Conservation (phyloP, 768 basidiomycete genomes). For the Panaeolus papilionaceus region DNA sequence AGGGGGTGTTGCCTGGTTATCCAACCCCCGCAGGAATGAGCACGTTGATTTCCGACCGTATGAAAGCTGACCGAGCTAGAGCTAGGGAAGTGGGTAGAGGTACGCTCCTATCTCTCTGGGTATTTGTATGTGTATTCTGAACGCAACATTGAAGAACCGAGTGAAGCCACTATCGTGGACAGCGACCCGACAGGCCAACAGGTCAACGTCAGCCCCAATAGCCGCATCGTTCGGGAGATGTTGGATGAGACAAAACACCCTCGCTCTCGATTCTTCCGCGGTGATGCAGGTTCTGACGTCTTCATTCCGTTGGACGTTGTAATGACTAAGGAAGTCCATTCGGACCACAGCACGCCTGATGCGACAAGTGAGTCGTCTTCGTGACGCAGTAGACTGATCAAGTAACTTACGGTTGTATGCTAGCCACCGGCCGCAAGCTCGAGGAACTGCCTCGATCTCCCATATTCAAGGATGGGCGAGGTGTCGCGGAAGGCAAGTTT, state of each 20-base stretch:
- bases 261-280: neutral
- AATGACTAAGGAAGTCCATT: neutral
- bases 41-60: constrained; percentile 27
- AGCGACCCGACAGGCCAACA: neutral
- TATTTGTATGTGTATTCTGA: no score
- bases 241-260: constrained; percentile 1
- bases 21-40: constrained; percentile 26
- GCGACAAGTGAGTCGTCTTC: neutral
- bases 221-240: constrained; percentile 1
- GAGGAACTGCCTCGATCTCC: constrained; percentile 22
- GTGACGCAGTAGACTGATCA: neutral
- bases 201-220: neutral
- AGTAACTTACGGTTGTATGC: no score
- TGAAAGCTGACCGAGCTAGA: constrained; percentile 27
- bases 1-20: constrained; percentile 29
- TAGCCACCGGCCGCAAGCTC: constrained; percentile 12
- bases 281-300: neutral
- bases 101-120: neutral
- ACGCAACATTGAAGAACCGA: neutral
- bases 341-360: neutral
- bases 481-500: constrained; percentile 9
- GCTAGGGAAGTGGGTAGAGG: constrained; percentile 21
- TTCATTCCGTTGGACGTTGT: neutral
- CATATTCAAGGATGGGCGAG: constrained; percentile 19
- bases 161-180: neutral